These are phyloP conservation scores for Backusella morwellensis DNA, from an alignment of 192 early-diverging fungal species.

Conservation along the genomic window DNA sequence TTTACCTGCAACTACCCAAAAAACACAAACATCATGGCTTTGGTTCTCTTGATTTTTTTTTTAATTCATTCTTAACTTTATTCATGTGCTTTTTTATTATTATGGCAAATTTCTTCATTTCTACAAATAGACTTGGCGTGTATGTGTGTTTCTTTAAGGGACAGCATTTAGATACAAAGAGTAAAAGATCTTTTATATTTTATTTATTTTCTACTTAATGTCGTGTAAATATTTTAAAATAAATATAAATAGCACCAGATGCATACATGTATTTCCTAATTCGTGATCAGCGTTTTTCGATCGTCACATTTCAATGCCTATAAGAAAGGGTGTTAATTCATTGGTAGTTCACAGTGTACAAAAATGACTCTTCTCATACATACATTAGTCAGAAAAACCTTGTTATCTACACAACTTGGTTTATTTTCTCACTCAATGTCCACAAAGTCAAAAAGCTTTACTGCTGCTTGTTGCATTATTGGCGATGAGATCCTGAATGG, in stretches of 20 bases:
- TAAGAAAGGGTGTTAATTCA: neutral
- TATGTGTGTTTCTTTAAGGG: no score
- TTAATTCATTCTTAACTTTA: neutral
- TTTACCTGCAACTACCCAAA: constrained; percentile 5
- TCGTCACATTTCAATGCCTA: neutral
- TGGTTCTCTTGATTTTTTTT: neutral
- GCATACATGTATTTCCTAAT: no score
- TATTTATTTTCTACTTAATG: no score
- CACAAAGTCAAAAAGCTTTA: constrained; percentile 4
- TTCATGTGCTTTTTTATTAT: neutral
- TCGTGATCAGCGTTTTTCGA: no score
- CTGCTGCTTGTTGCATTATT: constrained; percentile 59
- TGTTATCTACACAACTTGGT: neutral
- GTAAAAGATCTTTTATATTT: no score
- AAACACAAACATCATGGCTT: neutral
- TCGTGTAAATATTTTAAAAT: no score
- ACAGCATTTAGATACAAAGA: no score
- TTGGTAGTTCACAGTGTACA: neutral
- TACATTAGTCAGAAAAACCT: neutral
- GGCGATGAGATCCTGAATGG: constrained; percentile 77
- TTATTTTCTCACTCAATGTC: neutral
- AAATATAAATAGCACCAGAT: no score
- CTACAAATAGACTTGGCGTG: no score
- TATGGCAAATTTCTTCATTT: no score
- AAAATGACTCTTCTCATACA: neutral